A percentile compares a stretch with the other conserved stretches of the same genome.
Conservation (phyloP, 1,139 yeast species). For the Taphrina flavorubra region DNA sequence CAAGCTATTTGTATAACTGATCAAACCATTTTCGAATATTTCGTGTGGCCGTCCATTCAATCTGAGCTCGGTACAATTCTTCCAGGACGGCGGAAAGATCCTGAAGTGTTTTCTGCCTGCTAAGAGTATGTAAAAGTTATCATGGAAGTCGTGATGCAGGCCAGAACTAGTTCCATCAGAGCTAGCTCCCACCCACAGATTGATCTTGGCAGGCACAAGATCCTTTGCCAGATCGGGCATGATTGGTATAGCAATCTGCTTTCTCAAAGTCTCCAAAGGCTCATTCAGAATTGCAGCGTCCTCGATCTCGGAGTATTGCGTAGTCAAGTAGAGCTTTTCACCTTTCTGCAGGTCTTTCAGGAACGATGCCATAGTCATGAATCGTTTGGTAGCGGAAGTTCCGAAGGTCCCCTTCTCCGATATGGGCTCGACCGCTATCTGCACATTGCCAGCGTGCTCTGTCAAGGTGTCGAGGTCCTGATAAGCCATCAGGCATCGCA, state of each 20-base stretch:
- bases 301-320: conserved; percentile 37
- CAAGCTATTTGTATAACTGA: conserved; percentile 23
- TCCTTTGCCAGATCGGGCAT: conserved; percentile 24
- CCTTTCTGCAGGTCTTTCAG: conserved; percentile 20
- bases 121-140: conserved; percentile 40
- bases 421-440: conserved; percentile 38
- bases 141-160: conserved; percentile 43
- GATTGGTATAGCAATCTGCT: conserved; percentile 12
- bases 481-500: neutral
- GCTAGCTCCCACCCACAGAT: conserved; percentile 41
- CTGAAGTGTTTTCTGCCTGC: conserved; percentile 39
- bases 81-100: conserved; percentile 32
- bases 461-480: conserved; percentile 23
- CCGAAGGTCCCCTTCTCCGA: conserved; percentile 37
- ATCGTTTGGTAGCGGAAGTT: conserved; percentile 32
- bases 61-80: conserved; percentile 13
- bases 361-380: conserved; percentile 33
- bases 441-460: conserved; percentile 21
- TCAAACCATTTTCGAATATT: conserved; percentile 36
- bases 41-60: conserved; percentile 26
- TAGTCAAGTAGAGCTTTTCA: conserved; percentile 40
- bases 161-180: conserved; percentile 37
- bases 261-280: conserved; percentile 18
- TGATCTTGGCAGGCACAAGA: conserved; percentile 40
- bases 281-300: conserved; percentile 31